phyloP scores from a whole-genome alignment of 2,329 filamentous ascomycete genomes.

The Pezicula carpinea region DNA sequence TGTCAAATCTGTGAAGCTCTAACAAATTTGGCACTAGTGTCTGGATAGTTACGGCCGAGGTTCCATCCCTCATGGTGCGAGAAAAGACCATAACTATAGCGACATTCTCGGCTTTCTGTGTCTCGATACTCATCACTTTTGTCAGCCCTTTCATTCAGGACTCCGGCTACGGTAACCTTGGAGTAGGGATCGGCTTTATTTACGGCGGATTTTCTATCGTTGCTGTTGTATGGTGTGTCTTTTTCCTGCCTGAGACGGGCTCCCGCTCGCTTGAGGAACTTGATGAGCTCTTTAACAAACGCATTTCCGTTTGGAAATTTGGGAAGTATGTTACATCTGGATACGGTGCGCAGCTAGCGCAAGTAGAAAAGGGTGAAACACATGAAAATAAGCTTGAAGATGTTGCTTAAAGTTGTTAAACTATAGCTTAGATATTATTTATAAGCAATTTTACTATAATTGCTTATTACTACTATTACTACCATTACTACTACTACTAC shows the following conservation, averaged over 20 bases:
- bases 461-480: too few relatives aligned
- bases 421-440: too few relatives aligned
- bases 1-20: too few relatives aligned
- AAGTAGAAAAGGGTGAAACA: background rate
- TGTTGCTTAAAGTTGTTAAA: too few relatives aligned
- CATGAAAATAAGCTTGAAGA: too few relatives aligned
- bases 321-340: background rate
- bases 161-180: constrained; percentile 26
- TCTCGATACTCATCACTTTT: constrained; percentile 28
- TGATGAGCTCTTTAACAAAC: background rate
- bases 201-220: constrained; percentile 30
- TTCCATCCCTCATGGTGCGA: constrained; percentile 10
- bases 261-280: background rate
- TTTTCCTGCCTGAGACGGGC: constrained; percentile 30
- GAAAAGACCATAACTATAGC: constrained; percentile 11
- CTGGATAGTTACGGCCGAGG: constrained; percentile 16
- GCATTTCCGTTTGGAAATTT: background rate
- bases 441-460: too few relatives aligned
- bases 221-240: constrained; percentile 29
- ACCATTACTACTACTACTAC: too few relatives aligned
- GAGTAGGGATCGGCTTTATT: constrained; percentile 34
- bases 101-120: constrained; percentile 6
- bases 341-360: background rate
- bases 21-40: too few relatives aligned
- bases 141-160: constrained; percentile 31